These are phyloP conservation scores for Wallemia ichthyophaga DNA, from an alignment of 1,284 basidiomycete genomes.

Conservation along the genomic window DNA sequence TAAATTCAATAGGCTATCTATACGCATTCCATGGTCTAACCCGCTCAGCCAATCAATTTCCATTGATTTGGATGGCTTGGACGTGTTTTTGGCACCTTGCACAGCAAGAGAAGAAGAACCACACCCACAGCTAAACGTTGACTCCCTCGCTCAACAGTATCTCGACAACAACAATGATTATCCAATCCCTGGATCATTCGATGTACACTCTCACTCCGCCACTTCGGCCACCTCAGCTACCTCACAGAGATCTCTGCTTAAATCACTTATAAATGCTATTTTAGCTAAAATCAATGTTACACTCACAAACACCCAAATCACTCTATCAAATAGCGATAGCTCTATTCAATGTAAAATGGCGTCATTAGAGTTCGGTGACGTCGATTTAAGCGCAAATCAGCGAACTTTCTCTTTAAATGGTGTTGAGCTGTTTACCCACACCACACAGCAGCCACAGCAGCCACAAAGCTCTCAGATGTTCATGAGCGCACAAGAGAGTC, in stretches of 20 bases:
- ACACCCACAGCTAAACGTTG: too few species aligned
- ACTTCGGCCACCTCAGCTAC: not conserved
- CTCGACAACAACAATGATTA: not conserved
- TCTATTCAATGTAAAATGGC: not conserved
- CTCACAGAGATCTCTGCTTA: not conserved
- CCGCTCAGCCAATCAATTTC: not conserved
- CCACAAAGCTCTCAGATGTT: not conserved
- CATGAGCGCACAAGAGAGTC: not conserved
- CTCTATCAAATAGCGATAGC: not conserved
- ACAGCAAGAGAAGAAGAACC: too few species aligned
- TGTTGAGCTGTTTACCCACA: not conserved
- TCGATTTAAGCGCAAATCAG: not conserved
- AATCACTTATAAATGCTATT: not conserved
- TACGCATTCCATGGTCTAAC: not conserved
- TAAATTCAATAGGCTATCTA: not conserved
- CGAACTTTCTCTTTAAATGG: not conserved
- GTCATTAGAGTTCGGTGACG: not conserved
- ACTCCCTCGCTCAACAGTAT: not conserved
- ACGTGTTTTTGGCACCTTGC: too few species aligned
- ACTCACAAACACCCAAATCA: not conserved
- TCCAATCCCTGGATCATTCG: not conserved
- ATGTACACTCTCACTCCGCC: not conserved
- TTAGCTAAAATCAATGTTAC: not conserved
- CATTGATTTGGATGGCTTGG: not conserved
- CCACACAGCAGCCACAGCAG: not conserved